phyloP scores from a whole-genome alignment of 2,329 filamentous ascomycete genomes.

The Beauveria sp. region DNA sequence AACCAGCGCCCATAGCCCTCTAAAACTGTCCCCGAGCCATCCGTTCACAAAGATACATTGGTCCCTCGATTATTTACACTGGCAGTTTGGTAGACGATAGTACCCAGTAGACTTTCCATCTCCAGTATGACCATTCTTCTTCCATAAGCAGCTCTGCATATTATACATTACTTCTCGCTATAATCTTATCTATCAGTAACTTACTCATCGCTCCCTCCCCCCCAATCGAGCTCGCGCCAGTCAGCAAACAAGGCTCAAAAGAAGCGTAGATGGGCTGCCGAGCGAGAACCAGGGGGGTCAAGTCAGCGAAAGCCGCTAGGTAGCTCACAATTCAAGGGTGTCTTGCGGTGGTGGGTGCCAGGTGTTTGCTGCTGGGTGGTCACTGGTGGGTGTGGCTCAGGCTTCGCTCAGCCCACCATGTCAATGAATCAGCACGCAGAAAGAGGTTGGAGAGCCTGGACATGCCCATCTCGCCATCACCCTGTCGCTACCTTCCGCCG shows the following conservation, averaged over 20 bases:
- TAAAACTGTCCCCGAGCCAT: not conserved
- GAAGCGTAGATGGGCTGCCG: not conserved
- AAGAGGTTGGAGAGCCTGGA: too few relatives aligned
- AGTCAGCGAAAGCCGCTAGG: slow-evolving; percentile 4
- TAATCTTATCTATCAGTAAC: too few relatives aligned
- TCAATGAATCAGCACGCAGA: too few relatives aligned
- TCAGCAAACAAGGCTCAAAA: slow-evolving; percentile 7
- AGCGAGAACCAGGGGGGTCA: not conserved
- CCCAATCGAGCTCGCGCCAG: not conserved
- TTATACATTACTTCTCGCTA: not conserved
- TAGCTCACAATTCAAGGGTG: not conserved
- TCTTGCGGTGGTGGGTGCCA: not conserved
- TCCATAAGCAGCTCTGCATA: not conserved
- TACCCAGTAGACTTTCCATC: too few relatives aligned
- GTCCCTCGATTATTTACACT: not conserved
- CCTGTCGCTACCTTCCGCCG: too few relatives aligned
- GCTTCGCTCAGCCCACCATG: not conserved
- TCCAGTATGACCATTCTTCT: not conserved
- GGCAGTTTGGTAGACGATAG: too few relatives aligned
- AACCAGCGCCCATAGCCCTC: not conserved
- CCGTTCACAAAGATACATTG: not conserved
- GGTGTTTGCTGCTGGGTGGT: too few relatives aligned
- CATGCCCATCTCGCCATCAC: too few relatives aligned
- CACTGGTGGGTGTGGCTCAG: not conserved
- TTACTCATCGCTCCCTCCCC: not conserved